A percentile compares a stretch with the other conserved stretches of the same genome.
These are phyloP conservation scores for Penicillium oxalicum DNA, from an alignment of 2,329 filamentous ascomycete species.

Conservation along the genomic window DNA sequence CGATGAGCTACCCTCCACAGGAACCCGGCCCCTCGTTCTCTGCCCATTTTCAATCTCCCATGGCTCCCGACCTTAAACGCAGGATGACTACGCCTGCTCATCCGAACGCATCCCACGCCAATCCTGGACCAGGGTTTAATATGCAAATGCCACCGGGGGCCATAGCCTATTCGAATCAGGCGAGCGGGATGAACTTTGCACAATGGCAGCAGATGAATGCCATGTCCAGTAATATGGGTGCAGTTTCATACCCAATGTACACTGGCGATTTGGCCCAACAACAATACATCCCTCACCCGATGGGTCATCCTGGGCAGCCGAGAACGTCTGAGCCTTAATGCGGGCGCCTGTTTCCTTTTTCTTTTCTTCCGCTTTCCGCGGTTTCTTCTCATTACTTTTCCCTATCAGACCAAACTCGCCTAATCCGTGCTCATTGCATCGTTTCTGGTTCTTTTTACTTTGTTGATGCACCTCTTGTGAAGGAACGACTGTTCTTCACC, in stretches of 20 bases:
- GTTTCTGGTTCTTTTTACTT: too few species aligned
- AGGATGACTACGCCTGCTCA: conserved; percentile 35
- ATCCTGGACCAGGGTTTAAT: conserved; percentile 18
- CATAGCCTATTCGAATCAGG: conserved; percentile 26
- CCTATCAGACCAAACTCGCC: background rate
- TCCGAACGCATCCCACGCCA: conserved; percentile 21
- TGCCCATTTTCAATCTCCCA: conserved; percentile 25
- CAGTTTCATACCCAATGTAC: conserved; percentile 32
- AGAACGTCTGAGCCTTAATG: conserved; percentile 23
- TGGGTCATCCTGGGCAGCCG: conserved; percentile 27
- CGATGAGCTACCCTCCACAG: conserved; percentile 33
- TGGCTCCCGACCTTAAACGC: conserved; percentile 31
- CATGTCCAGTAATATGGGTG: conserved; percentile 24
- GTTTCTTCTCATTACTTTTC: background rate
- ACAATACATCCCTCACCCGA: conserved; percentile 22
- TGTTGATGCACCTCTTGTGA: too few species aligned
- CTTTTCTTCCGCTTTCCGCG: background rate
- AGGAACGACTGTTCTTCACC: background rate
- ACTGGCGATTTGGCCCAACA: conserved; percentile 24
- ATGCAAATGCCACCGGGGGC: conserved; percentile 22
- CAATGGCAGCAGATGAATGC: conserved; percentile 27
- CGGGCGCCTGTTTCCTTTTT: background rate
- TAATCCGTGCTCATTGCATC: background rate
- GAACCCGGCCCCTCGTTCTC: conserved; percentile 27
- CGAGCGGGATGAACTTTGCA: conserved; percentile 24